Base-by-base conservation (phyloP, 2,329 filamentous ascomycete genomes). In the Parasarocladium wereldwijsianum region DNA sequence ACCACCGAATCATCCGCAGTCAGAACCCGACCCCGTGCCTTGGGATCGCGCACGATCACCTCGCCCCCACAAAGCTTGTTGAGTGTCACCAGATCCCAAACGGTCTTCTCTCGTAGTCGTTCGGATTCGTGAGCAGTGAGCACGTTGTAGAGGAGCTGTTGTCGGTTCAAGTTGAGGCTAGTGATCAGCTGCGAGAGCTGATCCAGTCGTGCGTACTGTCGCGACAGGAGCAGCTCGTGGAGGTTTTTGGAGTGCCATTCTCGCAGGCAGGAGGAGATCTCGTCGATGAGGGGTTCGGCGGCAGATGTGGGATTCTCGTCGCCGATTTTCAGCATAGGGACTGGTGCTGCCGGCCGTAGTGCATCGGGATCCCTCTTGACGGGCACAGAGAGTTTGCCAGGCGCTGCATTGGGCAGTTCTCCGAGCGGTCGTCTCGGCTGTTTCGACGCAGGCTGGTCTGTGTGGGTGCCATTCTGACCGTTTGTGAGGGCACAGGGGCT, bases 181-280 rank as follows among this genome's bases (percentile, higher is more conserved):
- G 76, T 70, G 25, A 94, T 80, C 32, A 96, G 66, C 33, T 70
- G 68, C 2, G 84, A 81, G 49, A 96, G 74, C 38, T 78, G 74
- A 43, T 93, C 84, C 32, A 98, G 61, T 32, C 76, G 70, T 29
- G 67, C 60, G 54, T 98, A 98, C 49, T 86, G 75, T 36, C 84
- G 71, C 13, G 75, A 74, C 7, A 98, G 68, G 2, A 98, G 66
- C 15, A 96, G 64, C 49, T 93, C 84, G 55, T 98, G 92, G 11
- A 98, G 66, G 47, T 94, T 92, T 12, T 86, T 93, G 13, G 90
- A 93, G 57, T 98, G 87, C 92, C 90, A 98, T 65, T 98, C 90
- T 42, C 90, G 74, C 38, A 98, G 58, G 50, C 90, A 98, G 4
- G 86, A 94, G 10, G 90, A 86, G 43, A 98, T 96, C 52, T 98